Evolutionary conservation across 1,284 basidiomycete species (phyloP), one percentile per base, ranked within the genome.

Genomic region (Malassezia sympodialis): DNA sequence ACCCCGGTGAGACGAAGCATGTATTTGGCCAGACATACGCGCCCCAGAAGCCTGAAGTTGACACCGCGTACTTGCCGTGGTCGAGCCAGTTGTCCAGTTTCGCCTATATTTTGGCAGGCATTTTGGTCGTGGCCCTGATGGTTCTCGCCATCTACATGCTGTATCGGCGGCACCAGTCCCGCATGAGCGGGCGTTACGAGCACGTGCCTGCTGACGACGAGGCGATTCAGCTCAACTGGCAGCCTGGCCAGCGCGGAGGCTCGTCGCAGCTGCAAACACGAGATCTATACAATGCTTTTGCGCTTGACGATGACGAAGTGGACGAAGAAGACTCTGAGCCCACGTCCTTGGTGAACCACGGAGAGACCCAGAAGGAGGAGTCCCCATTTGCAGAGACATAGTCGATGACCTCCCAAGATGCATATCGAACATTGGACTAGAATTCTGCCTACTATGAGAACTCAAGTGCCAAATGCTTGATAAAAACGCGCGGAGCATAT

Each of bases 31-130:
- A 74, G 53, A 17, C 47, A 37, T 51, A 43, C 23, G 15, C 30
- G 19, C 14, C 35, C 70, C 65, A 34, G 73, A 35, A 15, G 72
- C 64, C n/a, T 76, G 77, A 5, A 69, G 77, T 73, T 23, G 88
- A 91, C 67, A 84, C 88, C 73, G 89, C 89, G 51, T 89, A 87
- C 82, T 89, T 91, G 75, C 23, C 46, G n/a, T 79, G 84, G 37
- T 39, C 37, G 37, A 39, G 37, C 19, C 17, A 21, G n/a, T 19
- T 39, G 8, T 39, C 37, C 17, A 39, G 11, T 8, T 21, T 39
- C 3, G 37, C 37, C 17, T 39, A 39, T 19, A 21, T 83, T 39
- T 88, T 87, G 1, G 74, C 83, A 15, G 82, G 82, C 15, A 79
- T 81, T 4, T 85, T 87, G 4, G 77, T 82, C 4, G 64, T 88